Base-by-base conservation (phyloP, 208 protist genomes). In the Leishmania braziliensis region DNA sequence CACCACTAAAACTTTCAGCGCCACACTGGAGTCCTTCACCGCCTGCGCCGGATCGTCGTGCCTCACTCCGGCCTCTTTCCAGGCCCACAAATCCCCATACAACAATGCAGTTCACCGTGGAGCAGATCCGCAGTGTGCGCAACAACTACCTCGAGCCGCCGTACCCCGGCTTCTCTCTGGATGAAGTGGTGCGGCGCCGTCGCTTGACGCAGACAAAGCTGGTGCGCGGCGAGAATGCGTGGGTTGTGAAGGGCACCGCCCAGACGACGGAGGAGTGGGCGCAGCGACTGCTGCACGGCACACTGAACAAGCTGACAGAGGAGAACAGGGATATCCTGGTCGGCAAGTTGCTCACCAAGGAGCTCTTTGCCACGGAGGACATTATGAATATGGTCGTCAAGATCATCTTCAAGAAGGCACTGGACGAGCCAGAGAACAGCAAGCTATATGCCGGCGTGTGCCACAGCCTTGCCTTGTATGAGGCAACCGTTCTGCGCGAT, bases 101-200 rank as follows among this genome's bases (percentile, higher is more conserved):
- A 51, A 84, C 54, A 5, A 93, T 93, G 91, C 91, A 91, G 81
- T 96, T 94, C 78, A 90, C 91, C 0, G 90, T 96, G 69, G 89
- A 95, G 72, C 88, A 96, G 82, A 96, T 98, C 53, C 88, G 88
- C 75, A 92, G 90, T n/a, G 84, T 96, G 87, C 89, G 89, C 8
- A 71, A 91, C 69, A 87, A 84, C 78, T 98, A 96, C 82, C 77
- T 60, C 20, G 92, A 98, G 56, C 87, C 91, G 16, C 93, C 93
- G 69, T 98, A 96, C 85, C 92, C 91, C 33, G 92, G 86, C 62
- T 98, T 98, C 87, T 95, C 91, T 5, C 93, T 98, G 20, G 92
- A 96, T 80, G 91, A 98, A 79, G 89, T 96, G 16, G 86, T 87
- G n/a, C 89, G 92, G 1, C 88, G 91, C 26, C 86, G 91, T 65